Conservation (phyloP, 176 grass and related monocot genomes). For the Aegilops sharonensis region DNA sequence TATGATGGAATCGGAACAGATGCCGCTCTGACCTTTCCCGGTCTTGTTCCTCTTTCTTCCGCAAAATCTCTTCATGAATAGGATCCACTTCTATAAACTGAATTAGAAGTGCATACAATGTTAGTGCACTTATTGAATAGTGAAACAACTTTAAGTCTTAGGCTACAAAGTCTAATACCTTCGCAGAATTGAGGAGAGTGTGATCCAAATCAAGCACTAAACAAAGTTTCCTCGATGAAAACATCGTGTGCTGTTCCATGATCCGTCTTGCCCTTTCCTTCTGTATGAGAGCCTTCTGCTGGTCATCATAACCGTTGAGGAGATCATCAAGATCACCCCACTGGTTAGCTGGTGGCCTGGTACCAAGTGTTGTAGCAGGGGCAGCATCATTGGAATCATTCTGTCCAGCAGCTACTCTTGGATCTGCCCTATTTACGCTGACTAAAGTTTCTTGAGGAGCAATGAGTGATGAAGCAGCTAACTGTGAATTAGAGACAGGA, state of each 20-base stretch:
- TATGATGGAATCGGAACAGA: constrained; percentile 84
- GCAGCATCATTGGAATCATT: constrained; percentile 35
- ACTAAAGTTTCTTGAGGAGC: constrained; percentile 22
- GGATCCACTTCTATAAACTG: constrained; percentile 91
- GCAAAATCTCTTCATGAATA: constrained; percentile 78
- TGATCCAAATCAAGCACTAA: constrained; percentile 99
- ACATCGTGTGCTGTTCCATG: constrained; percentile 82
- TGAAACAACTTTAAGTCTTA: constrained; percentile 15
- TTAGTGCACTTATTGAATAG: constrained; percentile 21
- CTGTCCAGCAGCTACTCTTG: constrained; percentile 26
- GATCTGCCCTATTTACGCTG: constrained; percentile 33
- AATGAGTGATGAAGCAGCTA: constrained; percentile 42
- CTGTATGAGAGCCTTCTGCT: constrained; percentile 92
- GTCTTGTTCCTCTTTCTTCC: constrained; percentile 95
- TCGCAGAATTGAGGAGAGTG: constrained; percentile 94
- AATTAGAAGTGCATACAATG: constrained; percentile 1
- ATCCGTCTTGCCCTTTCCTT: constrained; percentile 95
- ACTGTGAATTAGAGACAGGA: constrained; percentile 59
- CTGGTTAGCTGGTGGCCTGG: constrained; percentile 30
- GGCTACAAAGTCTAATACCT: constrained; percentile 54
- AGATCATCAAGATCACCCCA: constrained; percentile 85
- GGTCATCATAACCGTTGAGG: constrained; percentile 86
- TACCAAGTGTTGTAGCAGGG: constrained; percentile 19
- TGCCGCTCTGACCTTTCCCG: constrained; percentile 64
- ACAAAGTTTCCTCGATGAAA: constrained; percentile 77